These are phyloP conservation scores for Ballota nigra DNA, from an alignment of 257 asterid species.

Conservation along the genomic window DNA sequence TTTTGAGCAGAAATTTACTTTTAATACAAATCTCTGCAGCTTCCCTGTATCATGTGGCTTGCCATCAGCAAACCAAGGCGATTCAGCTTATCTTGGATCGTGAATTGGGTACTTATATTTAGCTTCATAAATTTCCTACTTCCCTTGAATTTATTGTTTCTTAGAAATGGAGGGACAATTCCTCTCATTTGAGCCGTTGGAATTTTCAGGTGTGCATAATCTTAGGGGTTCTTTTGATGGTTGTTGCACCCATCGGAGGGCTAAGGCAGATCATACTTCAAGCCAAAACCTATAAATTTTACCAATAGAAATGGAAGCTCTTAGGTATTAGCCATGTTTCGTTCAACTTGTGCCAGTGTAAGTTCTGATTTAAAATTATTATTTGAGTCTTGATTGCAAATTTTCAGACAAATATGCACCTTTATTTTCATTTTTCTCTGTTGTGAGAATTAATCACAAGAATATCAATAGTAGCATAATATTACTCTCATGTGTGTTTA, in stretches of 20 bases:
- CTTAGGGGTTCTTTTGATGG: constrained; percentile 41
- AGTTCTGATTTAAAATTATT: too few relatives aligned
- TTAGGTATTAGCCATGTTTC: neutral
- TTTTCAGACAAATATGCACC: too few relatives aligned
- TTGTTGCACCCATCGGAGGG: constrained; percentile 51
- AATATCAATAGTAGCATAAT: too few relatives aligned
- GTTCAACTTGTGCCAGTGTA: too few relatives aligned
- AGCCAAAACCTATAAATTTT: constrained; percentile 36
- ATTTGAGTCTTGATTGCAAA: too few relatives aligned
- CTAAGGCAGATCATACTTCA: constrained; percentile 40
- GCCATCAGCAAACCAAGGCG: constrained; percentile 51
- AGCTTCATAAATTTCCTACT: neutral
- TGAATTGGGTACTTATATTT: constrained; percentile 50
- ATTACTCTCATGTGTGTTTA: too few relatives aligned
- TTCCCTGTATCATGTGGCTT: constrained; percentile 66
- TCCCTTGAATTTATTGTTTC: neutral
- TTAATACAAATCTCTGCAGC: constrained; percentile 31
- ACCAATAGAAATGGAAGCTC: constrained; percentile 2
- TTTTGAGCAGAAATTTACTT: neutral
- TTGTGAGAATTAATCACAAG: too few relatives aligned
- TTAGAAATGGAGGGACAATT: neutral
- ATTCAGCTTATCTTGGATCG: constrained; percentile 50
- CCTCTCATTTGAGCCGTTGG: neutral
- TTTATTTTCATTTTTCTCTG: too few relatives aligned
- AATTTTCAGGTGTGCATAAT: constrained; percentile 44